A percentile compares a stretch with the other conserved stretches of the same genome.
phyloP scores from a whole-genome alignment of 345 rosid genomes.

The Boechera stricta region DNA sequence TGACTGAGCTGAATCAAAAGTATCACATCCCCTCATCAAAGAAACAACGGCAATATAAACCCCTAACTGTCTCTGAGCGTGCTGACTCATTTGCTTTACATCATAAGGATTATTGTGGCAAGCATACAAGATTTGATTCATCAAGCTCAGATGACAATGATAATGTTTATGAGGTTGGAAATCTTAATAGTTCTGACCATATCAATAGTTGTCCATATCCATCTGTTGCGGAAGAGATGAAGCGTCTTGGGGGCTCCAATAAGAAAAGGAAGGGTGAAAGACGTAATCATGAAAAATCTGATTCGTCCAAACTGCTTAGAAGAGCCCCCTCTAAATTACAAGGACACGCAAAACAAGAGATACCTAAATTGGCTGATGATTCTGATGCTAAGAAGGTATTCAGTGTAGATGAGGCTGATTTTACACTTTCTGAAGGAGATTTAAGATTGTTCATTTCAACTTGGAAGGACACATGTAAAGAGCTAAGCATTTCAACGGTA shows the following conservation, averaged over 20 bases:
- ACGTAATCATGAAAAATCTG: constrained; percentile 47
- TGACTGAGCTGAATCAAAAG: constrained; percentile 50
- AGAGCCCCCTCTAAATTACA: constrained; percentile 49
- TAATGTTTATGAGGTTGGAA: constrained; percentile 47
- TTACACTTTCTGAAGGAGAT: constrained; percentile 53
- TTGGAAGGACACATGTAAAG: constrained; percentile 85
- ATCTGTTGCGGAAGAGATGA: constrained; percentile 79
- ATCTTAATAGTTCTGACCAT: constrained; percentile 50
- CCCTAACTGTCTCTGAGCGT: constrained; percentile 64
- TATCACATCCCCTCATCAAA: constrained; percentile 51
- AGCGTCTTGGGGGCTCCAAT: constrained; percentile 69
- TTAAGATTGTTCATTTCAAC: constrained; percentile 69
- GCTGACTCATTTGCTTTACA: constrained; percentile 65
- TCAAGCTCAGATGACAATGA: constrained; percentile 76
- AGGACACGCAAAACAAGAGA: constrained; percentile 49
- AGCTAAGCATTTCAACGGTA: constrained; percentile 62
- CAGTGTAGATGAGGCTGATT: constrained; percentile 49
- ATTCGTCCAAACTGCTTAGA: constrained; percentile 37
- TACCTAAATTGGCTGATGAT: constrained; percentile 36
- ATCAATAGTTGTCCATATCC: constrained; percentile 89
- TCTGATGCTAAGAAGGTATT: constrained; percentile 40
- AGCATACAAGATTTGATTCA: constrained; percentile 66
- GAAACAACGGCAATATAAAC: constrained; percentile 56
- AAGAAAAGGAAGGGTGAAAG: constrained; percentile 45
- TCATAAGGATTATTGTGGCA: constrained; percentile 64